Percentiles rank a stretch among this genome's conserved stretches.
phyloP scores from a whole-genome alignment of 495 filamentous ascomycete species.

The Xylaria longipes region DNA sequence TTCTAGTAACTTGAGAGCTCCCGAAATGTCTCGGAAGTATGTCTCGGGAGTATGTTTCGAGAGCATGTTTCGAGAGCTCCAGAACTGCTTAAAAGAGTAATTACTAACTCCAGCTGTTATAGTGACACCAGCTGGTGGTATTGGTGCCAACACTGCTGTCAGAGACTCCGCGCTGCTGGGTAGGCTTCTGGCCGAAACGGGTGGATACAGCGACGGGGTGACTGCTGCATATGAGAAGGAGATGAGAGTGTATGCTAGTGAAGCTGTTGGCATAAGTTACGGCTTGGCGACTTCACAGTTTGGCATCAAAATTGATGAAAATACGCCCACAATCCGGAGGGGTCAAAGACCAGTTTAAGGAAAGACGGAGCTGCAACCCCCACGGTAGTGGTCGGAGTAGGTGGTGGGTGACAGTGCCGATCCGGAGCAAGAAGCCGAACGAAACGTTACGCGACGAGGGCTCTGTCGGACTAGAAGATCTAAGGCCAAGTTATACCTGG shows the following conservation, averaged over 20 bases:
- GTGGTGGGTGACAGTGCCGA: neutral
- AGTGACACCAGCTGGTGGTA: slow-evolving; percentile 67
- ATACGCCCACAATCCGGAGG: slow-evolving; percentile 32
- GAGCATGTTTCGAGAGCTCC: too few species aligned
- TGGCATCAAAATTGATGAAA: slow-evolving; percentile 50
- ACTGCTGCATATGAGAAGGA: slow-evolving; percentile 60
- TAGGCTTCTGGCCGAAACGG: slow-evolving; percentile 51
- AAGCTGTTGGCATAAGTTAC: slow-evolving; percentile 56
- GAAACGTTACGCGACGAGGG: neutral
- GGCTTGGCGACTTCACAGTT: slow-evolving; percentile 44
- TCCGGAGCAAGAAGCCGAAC: slow-evolving; percentile 10
- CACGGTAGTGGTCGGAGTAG: neutral
- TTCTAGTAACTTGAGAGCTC: too few species aligned
- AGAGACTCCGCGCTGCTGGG: slow-evolving; percentile 57
- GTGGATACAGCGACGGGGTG: slow-evolving; percentile 49
- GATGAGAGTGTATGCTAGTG: slow-evolving; percentile 63
- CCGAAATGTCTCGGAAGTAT: too few species aligned
- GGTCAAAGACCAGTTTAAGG: neutral
- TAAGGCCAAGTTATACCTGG: neutral
- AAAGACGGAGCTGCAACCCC: neutral
- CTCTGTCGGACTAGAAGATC: neutral
- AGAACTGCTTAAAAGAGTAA: too few species aligned
- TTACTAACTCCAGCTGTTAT: neutral
- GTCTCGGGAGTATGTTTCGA: too few species aligned
- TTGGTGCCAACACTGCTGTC: slow-evolving; percentile 65